Evolutionary conservation across 441 rosid species (phyloP).

Genomic region (Gossypium davidsonii): DNA sequence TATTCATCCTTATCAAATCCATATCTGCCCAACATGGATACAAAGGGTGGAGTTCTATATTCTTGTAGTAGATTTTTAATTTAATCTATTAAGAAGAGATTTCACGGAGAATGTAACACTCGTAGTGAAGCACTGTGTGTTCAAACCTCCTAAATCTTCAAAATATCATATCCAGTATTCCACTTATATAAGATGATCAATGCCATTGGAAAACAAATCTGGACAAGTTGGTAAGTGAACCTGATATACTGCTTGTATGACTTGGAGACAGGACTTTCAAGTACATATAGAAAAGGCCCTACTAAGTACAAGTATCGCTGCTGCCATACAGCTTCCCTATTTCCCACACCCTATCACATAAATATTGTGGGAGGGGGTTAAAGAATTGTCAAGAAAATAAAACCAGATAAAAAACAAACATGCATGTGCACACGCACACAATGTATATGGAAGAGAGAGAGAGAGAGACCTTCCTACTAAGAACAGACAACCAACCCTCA

Average conservation of each 20-base stretch:
- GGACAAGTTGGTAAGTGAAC: constrained; percentile 31
- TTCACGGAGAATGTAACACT: background rate
- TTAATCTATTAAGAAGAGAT: background rate
- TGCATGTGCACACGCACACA: background rate
- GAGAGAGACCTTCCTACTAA: constrained; percentile 68
- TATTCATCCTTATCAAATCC: background rate
- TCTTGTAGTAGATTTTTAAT: background rate
- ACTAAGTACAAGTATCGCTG: constrained; percentile 76
- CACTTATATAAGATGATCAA: background rate
- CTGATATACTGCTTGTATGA: constrained; percentile 88
- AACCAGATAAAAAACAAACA: constrained; percentile 13
- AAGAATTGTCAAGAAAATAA: constrained; percentile 12
- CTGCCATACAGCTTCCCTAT: constrained; percentile 96
- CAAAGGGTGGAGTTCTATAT: background rate
- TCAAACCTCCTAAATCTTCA: background rate
- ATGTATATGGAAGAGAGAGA: background rate
- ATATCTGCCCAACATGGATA: background rate
- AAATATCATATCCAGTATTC: background rate
- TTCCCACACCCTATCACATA: constrained; percentile 64
- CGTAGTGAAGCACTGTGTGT: background rate
- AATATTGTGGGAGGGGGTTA: background rate
- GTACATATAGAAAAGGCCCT: constrained; percentile 80
- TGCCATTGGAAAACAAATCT: constrained; percentile 10
- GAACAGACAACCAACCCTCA: constrained; percentile 88
- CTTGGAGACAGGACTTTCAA: constrained; percentile 68